Conservation (phyloP, 768 basidiomycete genomes). For the Phylloporus scabripes region DNA sequence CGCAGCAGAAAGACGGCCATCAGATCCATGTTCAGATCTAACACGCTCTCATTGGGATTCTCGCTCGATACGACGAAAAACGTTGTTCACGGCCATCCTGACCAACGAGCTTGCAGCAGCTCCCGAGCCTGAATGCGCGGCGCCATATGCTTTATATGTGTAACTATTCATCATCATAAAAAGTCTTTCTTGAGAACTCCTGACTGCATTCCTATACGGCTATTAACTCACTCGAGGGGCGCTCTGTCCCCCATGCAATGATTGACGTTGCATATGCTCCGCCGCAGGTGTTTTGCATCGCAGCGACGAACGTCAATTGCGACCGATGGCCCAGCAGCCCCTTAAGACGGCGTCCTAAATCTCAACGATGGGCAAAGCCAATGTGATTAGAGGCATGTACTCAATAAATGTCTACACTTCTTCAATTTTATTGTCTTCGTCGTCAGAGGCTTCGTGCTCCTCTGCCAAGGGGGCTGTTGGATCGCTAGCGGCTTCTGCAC, state of each 20-base stretch:
- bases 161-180: constrained; percentile 20
- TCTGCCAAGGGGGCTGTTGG: constrained; percentile 14
- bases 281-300: neutral
- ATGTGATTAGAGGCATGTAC: constrained; percentile 11
- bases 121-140: constrained; percentile 12
- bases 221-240: constrained; percentile 21
- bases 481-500: constrained; percentile 56
- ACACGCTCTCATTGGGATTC: constrained; percentile 2
- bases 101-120: constrained; percentile 2
- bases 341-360: constrained; percentile 1
- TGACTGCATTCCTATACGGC: constrained; percentile 9
- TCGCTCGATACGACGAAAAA: neutral
- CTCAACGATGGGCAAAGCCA: constrained; percentile 2
- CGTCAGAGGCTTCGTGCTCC: constrained; percentile 37
- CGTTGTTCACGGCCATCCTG: neutral
- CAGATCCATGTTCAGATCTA: constrained; percentile 1
- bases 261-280: constrained; percentile 1
- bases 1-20: neutral
- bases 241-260: constrained; percentile 1
- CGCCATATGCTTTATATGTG: constrained; percentile 8
- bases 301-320: neutral
- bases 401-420: constrained; percentile 50
- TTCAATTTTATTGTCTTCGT: constrained; percentile 69
- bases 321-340: neutral
- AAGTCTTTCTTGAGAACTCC: constrained; percentile 20